Evolutionary conservation across 208 protist genomes (phyloP).

Genomic region (Chromosphaera perkinsii): DNA sequence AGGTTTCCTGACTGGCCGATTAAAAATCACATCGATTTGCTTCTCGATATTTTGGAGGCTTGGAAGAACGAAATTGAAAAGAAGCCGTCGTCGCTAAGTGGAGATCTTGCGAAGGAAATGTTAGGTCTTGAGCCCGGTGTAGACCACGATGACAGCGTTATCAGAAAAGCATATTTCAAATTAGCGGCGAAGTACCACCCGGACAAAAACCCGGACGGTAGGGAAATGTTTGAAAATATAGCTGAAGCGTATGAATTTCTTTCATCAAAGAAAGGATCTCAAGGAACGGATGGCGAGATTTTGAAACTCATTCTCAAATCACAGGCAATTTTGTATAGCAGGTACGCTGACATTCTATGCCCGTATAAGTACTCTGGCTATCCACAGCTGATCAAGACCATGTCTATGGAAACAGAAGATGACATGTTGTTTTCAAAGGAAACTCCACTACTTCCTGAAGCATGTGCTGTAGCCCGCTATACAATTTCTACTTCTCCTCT

Average conservation of each 20-base stretch:
- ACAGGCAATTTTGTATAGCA: constrained; percentile 82
- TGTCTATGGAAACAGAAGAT: constrained; percentile 65
- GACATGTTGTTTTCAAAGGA: constrained; percentile 61
- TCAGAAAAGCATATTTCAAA: constrained; percentile 84
- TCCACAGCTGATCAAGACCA: constrained; percentile 69
- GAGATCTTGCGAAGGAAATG: constrained; percentile 60
- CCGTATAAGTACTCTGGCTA: constrained; percentile 90
- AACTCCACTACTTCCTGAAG: constrained; percentile 46
- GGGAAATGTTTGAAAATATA: constrained; percentile 80
- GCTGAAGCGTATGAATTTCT: constrained; percentile 50
- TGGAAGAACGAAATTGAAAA: constrained; percentile 78
- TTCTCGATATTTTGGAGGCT: constrained; percentile 71
- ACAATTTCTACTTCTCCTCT: constrained; percentile 78
- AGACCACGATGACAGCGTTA: constrained; percentile 17
- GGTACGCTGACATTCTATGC: constrained; percentile 60
- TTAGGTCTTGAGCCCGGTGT: constrained; percentile 59
- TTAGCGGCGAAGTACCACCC: constrained; percentile 84
- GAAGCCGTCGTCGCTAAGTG: constrained; percentile 62
- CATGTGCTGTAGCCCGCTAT: constrained; percentile 74
- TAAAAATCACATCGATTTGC: constrained; percentile 63
- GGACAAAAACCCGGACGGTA: constrained; percentile 87
- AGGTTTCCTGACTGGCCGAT: constrained; percentile 81
- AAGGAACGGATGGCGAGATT: constrained; percentile 19
- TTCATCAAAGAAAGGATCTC: background rate
- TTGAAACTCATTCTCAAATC: constrained; percentile 59